Conservation (phyloP, 129 eudicot genomes). For the Apium graveolens region DNA sequence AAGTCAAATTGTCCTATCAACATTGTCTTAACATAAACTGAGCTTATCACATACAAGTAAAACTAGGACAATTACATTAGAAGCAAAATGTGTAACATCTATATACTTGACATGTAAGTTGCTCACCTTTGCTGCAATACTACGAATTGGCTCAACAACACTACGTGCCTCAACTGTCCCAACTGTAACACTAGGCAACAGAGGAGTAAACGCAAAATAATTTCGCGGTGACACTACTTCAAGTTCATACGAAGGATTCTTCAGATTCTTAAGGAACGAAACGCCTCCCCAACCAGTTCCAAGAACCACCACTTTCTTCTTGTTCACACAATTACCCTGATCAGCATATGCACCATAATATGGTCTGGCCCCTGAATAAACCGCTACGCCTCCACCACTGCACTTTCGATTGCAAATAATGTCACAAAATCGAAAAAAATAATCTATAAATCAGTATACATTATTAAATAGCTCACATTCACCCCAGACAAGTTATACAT, state of each 20-base stretch:
- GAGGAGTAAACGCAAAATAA: constrained; percentile 79
- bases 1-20: too few species aligned
- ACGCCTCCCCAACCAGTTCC: background rate
- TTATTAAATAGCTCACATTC: background rate
- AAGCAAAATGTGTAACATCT: too few species aligned
- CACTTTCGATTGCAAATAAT: background rate
- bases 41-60: too few species aligned
- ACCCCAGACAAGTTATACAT: background rate
- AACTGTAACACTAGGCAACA: constrained; percentile 77
- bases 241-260: background rate
- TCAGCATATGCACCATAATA: background rate
- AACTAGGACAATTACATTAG: too few species aligned
- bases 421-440: background rate
- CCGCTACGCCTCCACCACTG: background rate
- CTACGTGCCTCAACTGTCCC: constrained; percentile 98
- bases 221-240: constrained; percentile 24
- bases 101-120: background rate
- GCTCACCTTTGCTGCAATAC: constrained; percentile 53
- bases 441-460: background rate
- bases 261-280: background rate
- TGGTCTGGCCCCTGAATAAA: background rate
- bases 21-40: too few species aligned
- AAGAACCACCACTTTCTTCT: constrained; percentile 3
- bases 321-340: background rate
- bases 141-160: constrained; percentile 87